phyloP scores from a whole-genome alignment of 495 filamentous ascomycete species.

The Achaetomiella virescens region DNA sequence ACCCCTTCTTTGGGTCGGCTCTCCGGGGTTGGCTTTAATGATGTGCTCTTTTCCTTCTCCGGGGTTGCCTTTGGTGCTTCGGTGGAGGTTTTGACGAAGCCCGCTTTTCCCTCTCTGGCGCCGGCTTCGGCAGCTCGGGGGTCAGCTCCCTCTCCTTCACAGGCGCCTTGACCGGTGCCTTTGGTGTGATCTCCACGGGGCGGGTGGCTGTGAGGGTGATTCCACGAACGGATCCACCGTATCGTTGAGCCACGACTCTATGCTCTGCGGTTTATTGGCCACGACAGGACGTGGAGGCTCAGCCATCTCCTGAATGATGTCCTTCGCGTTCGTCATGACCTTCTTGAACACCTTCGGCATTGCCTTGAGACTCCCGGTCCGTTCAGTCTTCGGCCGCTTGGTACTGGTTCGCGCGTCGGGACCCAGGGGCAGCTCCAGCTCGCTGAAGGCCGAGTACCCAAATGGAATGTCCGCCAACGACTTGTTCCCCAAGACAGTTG shows the following conservation, averaged over 20 bases:
- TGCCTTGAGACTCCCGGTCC: constrained; percentile 43
- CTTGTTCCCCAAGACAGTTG: constrained; percentile 39
- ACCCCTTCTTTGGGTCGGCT: not conserved
- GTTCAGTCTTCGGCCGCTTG: constrained; percentile 40
- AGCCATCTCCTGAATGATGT: constrained; percentile 47
- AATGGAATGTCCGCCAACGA: constrained; percentile 50
- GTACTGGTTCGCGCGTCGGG: constrained; percentile 33
- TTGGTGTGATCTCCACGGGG: constrained; percentile 9
- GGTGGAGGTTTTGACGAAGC: not conserved
- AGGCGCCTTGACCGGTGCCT: not conserved
- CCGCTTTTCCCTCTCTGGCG: not conserved
- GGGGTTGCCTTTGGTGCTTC: not conserved
- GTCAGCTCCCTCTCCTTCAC: not conserved
- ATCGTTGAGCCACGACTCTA: constrained; percentile 70
- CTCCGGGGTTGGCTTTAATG: not conserved
- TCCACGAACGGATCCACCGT: constrained; percentile 71
- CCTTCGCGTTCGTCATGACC: constrained; percentile 47
- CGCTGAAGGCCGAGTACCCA: constrained; percentile 53
- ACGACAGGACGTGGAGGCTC: constrained; percentile 42
- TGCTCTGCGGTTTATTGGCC: constrained; percentile 49
- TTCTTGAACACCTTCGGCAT: constrained; percentile 52
- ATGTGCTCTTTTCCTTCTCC: not conserved
- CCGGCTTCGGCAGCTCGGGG: not conserved
- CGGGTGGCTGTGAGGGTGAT: constrained; percentile 27
- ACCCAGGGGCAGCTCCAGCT: constrained; percentile 45